Base-by-base conservation (phyloP, 192 early-diverging fungal species). In the Dissophora globulifera region DNA sequence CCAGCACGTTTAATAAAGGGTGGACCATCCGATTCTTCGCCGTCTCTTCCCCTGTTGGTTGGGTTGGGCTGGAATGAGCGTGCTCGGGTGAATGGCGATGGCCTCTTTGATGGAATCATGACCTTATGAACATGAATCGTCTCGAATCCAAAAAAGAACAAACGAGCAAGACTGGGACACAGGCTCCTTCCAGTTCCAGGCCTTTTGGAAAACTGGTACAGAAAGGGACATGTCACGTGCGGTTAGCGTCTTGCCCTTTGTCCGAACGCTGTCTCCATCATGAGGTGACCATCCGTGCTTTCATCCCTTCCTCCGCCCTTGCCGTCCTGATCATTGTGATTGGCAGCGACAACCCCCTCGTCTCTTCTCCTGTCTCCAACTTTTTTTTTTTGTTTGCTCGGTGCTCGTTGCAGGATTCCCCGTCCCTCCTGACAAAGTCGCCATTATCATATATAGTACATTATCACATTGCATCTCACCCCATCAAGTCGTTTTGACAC, bases 81-180 rank as follows among this genome's bases (percentile, higher is more conserved):
- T 3, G 65, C 53, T 13, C 65, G 65, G 7, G 26, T 42, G 46
- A 67, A 67, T 27, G 65, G 65, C 17, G 65, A 67, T 50, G 65
- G 41, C 27, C 65, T 38, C 35, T 67, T 67, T 38, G 65, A 31
- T n/a, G 65, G 65, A 26, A 67, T 35, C 67, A 69, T 69, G 49
- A 22, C 11, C 33, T 33, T 23, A 5, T 13, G 2, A 38, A 29
- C 17, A 4, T 43, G 22, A 23, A 12, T 17, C 16, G 6, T 6
- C 5, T 40, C 17, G 19, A 7, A 55, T 7, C 4, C 32, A 55
- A 12, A 9, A 38, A 38, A 55, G 15, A 23, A 26, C 6, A 20
- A 3, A 11, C n/a, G n/a, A n/a, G n/a, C n/a, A n/a, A n/a, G n/a
- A n/a, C n/a, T n/a, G n/a, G n/a, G n/a, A n/a, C n/a, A n/a, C n/a